These are phyloP conservation scores for Dioscorea zingiberensis DNA, from an alignment of 106 monocot species.

Conservation along the genomic window DNA sequence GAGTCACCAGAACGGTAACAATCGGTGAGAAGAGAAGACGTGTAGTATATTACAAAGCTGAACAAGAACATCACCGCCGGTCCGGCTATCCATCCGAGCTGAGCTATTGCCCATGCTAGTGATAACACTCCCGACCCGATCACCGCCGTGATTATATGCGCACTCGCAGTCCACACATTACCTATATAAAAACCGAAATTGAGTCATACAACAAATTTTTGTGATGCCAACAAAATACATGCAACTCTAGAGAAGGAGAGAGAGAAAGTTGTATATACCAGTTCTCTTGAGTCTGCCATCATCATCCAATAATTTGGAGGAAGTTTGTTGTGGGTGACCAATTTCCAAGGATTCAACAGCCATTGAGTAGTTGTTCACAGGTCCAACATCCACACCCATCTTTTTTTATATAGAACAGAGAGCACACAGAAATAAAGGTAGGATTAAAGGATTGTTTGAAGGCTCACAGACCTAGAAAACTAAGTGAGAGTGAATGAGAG, in stretches of 20 bases:
- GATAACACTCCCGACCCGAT: conserved; percentile 68
- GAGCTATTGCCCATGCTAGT: conserved; percentile 60
- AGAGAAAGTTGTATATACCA: conserved; percentile 19
- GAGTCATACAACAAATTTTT: no score
- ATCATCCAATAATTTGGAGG: conserved; percentile 32
- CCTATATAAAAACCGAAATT: conserved; percentile 8
- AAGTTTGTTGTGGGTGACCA: conserved; percentile 6
- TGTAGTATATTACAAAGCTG: conserved; percentile 51
- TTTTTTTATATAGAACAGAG: no score
- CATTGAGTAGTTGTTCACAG: conserved; percentile 2
- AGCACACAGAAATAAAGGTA: no score
- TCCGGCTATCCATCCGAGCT: conserved; percentile 66
- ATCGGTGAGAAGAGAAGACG: conserved; percentile 61
- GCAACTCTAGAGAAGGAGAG: background rate
- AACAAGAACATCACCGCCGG: conserved; percentile 52
- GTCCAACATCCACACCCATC: no score
- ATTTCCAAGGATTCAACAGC: conserved; percentile 15
- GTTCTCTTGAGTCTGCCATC: conserved; percentile 41
- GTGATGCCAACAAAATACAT: background rate
- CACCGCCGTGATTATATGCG: conserved; percentile 67
- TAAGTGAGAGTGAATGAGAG: no score
- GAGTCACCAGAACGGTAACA: conserved; percentile 65
- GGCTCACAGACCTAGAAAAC: no score
- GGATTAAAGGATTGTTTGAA: no score
- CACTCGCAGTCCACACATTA: conserved; percentile 51